Base-by-base conservation (phyloP, 73 alveolate genomes). In the Tetrahymena thermophila region DNA sequence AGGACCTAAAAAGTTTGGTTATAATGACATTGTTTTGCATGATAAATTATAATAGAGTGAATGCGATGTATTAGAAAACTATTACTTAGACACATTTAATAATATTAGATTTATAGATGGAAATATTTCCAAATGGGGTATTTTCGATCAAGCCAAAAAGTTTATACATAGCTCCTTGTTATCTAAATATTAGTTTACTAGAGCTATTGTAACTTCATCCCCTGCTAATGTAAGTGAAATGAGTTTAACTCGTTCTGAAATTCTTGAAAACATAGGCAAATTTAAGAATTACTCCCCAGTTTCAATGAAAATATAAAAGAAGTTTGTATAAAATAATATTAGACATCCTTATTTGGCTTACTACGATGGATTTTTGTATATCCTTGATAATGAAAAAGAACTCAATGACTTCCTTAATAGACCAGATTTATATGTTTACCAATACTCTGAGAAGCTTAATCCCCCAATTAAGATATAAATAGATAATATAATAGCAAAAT, bases 281-380 rank as follows among this genome's bases (percentile, higher is more conserved):
- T 85, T 85, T 17, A 38, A 35, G 57, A 95, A 95, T 85, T 95
- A 95, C 83, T 95, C 95, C 37, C 96, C 96, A 31, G 96, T 95
- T 15, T 56, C 94, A 13, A 85, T 95, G 85, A 95, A 95, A 43
- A 85, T 94, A 25, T 55, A 95, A 35, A 95, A 95, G 85, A 44
- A 95, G 28, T 95, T 50, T 35, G 40, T 42, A 50, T 84, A 94
- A 35, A 85, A 94, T 95, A 38, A 40, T 34, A 44, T 95, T 34
- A 95, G 96, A 85, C 84, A 93, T 85, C 95, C 93, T 83, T 85
- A 95, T 55, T 37, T 95, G 8, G 93, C 43, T 1, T 95, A 37
- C 50, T 95, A 34, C 44, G 96, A 95, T 95, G 95, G 94, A 85
- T 31, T 85, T 56, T 95, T 95, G 38, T 95, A 21, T 84, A 35